Evolutionary conservation across 179 eudicot genomes (phyloP).

Genomic region (Gypsophila paniculata): DNA sequence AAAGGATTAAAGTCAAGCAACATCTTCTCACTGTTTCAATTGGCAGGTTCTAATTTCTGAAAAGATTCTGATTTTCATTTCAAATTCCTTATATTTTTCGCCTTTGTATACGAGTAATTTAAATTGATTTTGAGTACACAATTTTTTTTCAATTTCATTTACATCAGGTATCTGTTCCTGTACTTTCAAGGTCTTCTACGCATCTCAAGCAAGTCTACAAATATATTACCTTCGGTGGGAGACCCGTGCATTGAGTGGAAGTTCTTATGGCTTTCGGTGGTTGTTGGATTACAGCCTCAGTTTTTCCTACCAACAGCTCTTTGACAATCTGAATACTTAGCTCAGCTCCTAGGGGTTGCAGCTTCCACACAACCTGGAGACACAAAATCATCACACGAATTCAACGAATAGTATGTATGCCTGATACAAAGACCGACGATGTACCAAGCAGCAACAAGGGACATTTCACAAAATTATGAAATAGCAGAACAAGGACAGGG

Average conservation of each 20-base stretch:
- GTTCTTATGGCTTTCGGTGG: conserved; percentile 7
- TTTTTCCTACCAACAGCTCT: conserved; percentile 29
- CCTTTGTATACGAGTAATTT: not conserved
- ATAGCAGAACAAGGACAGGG: not conserved
- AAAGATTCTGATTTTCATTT: conserved; percentile 1
- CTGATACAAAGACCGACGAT: not conserved
- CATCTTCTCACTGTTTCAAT: not conserved
- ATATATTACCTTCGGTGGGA: conserved; percentile 27
- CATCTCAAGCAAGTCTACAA: not conserved
- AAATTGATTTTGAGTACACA: no score
- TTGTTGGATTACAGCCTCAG: not conserved
- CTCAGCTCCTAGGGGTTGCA: conserved; percentile 41
- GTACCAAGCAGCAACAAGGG: not conserved
- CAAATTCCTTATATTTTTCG: not conserved
- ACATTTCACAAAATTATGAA: not conserved
- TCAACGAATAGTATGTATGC: not conserved
- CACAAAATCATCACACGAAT: not conserved
- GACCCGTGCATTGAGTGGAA: conserved; percentile 6
- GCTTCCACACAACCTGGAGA: conserved; percentile 44
- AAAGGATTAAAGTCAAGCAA: not conserved
- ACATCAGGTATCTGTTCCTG: not conserved
- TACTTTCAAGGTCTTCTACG: not conserved
- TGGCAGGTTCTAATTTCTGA: not conserved
- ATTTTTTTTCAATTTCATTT: not conserved
- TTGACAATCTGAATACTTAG: conserved; percentile 35